These are phyloP conservation scores for Collybiopsis confluens DNA, from an alignment of 768 basidiomycete genomes.

Conservation along the genomic window DNA sequence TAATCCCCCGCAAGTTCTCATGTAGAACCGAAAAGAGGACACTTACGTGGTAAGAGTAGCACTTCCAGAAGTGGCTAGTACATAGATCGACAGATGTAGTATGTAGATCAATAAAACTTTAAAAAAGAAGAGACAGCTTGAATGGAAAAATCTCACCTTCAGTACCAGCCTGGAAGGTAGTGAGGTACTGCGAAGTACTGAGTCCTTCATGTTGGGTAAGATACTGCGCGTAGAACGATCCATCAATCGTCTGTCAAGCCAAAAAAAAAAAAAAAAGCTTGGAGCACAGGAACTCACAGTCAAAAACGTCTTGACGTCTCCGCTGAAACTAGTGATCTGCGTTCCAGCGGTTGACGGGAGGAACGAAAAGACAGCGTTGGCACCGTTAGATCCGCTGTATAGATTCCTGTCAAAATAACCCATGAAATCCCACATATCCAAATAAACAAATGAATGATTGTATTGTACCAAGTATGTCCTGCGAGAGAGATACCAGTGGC, in stretches of 20 bases:
- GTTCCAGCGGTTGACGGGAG: constrained; percentile 23
- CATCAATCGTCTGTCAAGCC: neutral
- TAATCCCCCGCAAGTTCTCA: no score
- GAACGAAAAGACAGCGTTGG: constrained; percentile 2
- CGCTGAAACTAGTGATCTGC: constrained; percentile 4
- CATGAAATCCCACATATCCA: no score
- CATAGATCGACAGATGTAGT: no score
- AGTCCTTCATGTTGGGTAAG: constrained; percentile 44
- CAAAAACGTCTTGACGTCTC: constrained; percentile 3
- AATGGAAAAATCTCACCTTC: no score
- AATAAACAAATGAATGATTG: neutral
- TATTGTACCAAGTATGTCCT: constrained; percentile 50
- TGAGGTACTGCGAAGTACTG: constrained; percentile 50
- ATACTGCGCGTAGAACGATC: no score
- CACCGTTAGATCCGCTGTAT: constrained; percentile 5
- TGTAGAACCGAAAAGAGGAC: no score
- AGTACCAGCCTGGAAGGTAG: constrained; percentile 57
- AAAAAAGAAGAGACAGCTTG: no score
- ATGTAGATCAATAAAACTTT: no score
- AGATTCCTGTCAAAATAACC: constrained; percentile 20
- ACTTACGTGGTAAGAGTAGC: no score
- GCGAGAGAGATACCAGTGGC: constrained; percentile 40
- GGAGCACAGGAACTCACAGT: neutral
- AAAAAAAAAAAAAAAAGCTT: no score
- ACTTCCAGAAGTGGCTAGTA: constrained; percentile 14